Conservation (phyloP, 2,329 filamentous ascomycete species). For the Aureobasidium pullulans region DNA sequence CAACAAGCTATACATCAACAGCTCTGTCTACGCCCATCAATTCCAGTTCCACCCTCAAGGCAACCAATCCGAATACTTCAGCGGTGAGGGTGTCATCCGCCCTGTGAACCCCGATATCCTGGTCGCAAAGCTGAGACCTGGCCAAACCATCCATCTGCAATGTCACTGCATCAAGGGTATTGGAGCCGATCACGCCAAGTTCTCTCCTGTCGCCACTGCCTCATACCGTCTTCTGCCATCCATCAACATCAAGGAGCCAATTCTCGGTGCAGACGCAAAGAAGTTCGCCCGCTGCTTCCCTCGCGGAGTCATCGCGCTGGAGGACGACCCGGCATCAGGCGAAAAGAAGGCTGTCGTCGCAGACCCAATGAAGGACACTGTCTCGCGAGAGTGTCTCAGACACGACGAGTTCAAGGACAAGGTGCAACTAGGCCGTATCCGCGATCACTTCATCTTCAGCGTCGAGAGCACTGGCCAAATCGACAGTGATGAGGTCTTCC, state of each 20-base stretch:
- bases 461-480: constrained; percentile 94
- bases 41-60: constrained; percentile 72
- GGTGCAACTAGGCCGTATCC: constrained; percentile 80
- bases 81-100: constrained; percentile 53
- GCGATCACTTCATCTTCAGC: constrained; percentile 96
- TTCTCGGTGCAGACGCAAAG: constrained; percentile 75
- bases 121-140: constrained; percentile 86
- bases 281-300: constrained; percentile 92
- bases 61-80: constrained; percentile 62
- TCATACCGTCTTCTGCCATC: constrained; percentile 85
- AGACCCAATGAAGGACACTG: constrained; percentile 88
- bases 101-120: constrained; percentile 88
- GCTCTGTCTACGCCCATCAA: constrained; percentile 51
- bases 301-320: constrained; percentile 73
- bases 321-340: constrained; percentile 61
- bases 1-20: constrained; percentile 74
- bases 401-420: constrained; percentile 92
- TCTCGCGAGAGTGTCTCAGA: constrained; percentile 84
- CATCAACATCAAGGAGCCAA: constrained; percentile 76
- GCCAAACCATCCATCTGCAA: constrained; percentile 75
- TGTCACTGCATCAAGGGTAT: constrained; percentile 95
- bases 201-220: constrained; percentile 90
- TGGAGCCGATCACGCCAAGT: constrained; percentile 92
- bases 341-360: constrained; percentile 81
- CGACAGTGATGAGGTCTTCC: constrained; percentile 85